phyloP scores from a whole-genome alignment of 768 basidiomycete genomes.

The Saitozyma sp. region DNA sequence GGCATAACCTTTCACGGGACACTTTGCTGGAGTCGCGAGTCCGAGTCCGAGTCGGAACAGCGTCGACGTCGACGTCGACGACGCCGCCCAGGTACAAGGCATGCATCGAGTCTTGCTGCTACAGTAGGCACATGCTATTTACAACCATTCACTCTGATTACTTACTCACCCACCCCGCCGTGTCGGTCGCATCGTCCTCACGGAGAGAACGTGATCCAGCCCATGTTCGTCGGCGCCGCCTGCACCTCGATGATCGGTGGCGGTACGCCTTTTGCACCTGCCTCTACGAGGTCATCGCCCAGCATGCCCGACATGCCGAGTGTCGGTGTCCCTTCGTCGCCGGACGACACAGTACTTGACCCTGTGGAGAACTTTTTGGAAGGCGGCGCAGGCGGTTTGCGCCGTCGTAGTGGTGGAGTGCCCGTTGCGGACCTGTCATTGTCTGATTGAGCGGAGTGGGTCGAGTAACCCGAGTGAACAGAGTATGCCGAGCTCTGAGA shows the following conservation, averaged over 20 bases:
- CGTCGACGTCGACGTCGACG: too few relatives aligned
- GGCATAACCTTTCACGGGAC: too few relatives aligned
- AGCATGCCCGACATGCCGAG: constrained; percentile 13
- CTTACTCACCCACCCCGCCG: too few relatives aligned
- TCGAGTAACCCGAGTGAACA: neutral
- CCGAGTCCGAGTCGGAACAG: too few relatives aligned
- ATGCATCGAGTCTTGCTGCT: too few relatives aligned
- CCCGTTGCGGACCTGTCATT: neutral
- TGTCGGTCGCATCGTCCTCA: neutral
- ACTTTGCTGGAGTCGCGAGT: too few relatives aligned
- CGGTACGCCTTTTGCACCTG: constrained; percentile 28
- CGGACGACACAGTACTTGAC: neutral
- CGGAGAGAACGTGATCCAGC: constrained; percentile 30
- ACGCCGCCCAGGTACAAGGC: too few relatives aligned
- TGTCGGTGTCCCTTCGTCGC: neutral
- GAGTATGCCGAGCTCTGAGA: constrained; percentile 9
- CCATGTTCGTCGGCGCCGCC: constrained; percentile 14
- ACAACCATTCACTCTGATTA: too few relatives aligned
- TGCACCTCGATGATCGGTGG: constrained; percentile 41
- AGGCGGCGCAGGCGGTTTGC: constrained; percentile 38
- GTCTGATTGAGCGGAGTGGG: neutral
- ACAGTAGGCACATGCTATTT: too few relatives aligned
- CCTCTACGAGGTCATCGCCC: constrained; percentile 19
- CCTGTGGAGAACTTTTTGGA: neutral
- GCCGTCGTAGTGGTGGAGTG: constrained; percentile 13